phyloP scores from a whole-genome alignment of 495 filamentous ascomycete genomes.

The Penicillium dipodomyicola region DNA sequence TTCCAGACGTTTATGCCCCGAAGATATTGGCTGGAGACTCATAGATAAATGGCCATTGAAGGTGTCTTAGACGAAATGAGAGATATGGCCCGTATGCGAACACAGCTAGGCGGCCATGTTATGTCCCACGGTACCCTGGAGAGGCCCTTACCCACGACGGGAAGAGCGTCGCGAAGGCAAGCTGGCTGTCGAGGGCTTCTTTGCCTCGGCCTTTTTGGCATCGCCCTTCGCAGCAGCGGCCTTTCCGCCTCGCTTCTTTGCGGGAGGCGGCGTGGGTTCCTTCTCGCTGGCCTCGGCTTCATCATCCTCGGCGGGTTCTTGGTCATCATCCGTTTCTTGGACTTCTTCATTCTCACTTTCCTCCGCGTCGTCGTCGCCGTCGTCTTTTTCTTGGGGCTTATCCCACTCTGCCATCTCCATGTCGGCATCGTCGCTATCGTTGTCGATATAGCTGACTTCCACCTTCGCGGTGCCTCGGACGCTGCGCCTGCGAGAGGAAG shows the following conservation, averaged over 20 bases:
- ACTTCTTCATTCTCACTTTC: conserved; percentile 21
- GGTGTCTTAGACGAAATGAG: neutral
- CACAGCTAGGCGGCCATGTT: neutral
- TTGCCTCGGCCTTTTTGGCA: conserved; percentile 18
- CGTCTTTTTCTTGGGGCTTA: conserved; percentile 32
- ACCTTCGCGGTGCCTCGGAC: conserved; percentile 35
- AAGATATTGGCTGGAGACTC: neutral
- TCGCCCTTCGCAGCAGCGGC: conserved; percentile 22
- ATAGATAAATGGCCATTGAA: conserved; percentile 5
- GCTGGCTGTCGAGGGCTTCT: conserved; percentile 25
- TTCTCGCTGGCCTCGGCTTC: conserved; percentile 24
- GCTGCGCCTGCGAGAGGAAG: conserved; percentile 41
- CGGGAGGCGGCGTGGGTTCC: conserved; percentile 27
- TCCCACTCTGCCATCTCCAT: conserved; percentile 49
- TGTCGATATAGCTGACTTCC: conserved; percentile 53
- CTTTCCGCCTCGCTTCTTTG: conserved; percentile 24
- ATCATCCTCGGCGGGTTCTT: conserved; percentile 26
- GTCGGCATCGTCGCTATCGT: conserved; percentile 54
- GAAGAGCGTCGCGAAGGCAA: conserved; percentile 43
- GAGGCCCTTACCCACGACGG: conserved; percentile 32
- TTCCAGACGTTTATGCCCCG: neutral
- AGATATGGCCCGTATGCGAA: neutral
- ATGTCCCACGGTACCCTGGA: neutral
- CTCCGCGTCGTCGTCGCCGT: conserved; percentile 51
- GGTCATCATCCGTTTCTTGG: conserved; percentile 23